Base-by-base conservation (phyloP, 2,329 filamentous ascomycete genomes). In the Beauveria asiatica region DNA sequence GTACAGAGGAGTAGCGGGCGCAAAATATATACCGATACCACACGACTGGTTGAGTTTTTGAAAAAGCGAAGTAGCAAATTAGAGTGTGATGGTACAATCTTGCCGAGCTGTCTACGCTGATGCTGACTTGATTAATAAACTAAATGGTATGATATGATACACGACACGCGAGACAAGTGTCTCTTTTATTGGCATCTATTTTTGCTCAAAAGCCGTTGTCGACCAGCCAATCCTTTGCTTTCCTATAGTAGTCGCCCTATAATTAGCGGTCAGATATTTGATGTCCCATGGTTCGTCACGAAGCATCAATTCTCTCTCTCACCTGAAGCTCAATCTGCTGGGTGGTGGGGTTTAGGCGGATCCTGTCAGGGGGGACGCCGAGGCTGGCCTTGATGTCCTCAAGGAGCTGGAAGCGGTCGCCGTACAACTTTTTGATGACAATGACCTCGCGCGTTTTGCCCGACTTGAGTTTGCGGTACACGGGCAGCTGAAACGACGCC, bases 381-480 rank as follows among this genome's bases (percentile, higher is more conserved):
- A 96, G 72, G 11, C 78, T 80, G 21, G 74, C 69, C 42, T 78
- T 75, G 60, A 97, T 70, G 66, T 92, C 87, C 41, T 80, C 73
- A 63, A 83, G 79, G 64, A 97, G 71, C 3, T 77, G 81, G 37
- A 77, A 73, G 54, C 85, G 69, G 70, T 96, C 82, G 17, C 94
- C 94, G 61, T 90, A 85, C 54, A 93, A 81, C 74, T 89, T 92
- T 72, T 91, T 88, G 60, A 99, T 75, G 60, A 84, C 74, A 5
- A 93, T 95, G 67, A 89, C 75, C 67, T 85, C 83, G 69, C 86
- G 80, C 65, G 89, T 94, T 16, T 90, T 90, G 57, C 91, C 91
- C 13, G 84, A 80, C 76, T 90, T 92, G 64, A 75, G 78, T 65
- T 85, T 79, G 17, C 85, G 78, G 75, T 97, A 99, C 49, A 97